These are phyloP conservation scores for Leccinum boreale DNA, from an alignment of 768 basidiomycete genomes.

Conservation along the genomic window DNA sequence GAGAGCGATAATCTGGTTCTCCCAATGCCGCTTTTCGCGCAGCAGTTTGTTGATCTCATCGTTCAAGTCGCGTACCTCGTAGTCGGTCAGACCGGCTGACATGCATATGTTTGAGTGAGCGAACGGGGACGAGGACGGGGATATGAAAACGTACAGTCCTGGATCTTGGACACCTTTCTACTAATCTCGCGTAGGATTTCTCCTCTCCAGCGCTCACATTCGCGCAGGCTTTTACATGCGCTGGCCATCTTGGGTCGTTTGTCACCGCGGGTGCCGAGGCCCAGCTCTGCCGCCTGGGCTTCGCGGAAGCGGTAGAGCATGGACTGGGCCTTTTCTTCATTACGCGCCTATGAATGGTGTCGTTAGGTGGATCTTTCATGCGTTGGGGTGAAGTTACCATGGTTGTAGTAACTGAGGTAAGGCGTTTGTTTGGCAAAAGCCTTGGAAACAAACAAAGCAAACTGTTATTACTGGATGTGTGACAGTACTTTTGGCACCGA, in stretches of 20 bases:
- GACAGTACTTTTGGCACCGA: background rate
- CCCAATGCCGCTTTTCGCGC: conserved; percentile 96
- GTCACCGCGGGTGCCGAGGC: conserved; percentile 80
- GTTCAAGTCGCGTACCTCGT: conserved; percentile 93
- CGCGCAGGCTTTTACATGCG: conserved; percentile 84
- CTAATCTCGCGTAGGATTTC: conserved; percentile 94
- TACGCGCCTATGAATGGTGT: conserved; percentile 67
- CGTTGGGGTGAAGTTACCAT: conserved; percentile 8
- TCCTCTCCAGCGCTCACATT: conserved; percentile 95
- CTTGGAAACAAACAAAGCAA: conserved; percentile 27
- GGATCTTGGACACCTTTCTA: conserved; percentile 96
- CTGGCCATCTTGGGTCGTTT: conserved; percentile 91
- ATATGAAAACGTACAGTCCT: conserved; percentile 65
- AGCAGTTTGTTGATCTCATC: conserved; percentile 96
- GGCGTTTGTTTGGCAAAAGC: conserved; percentile 24
- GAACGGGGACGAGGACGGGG: background rate
- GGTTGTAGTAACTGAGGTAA: background rate
- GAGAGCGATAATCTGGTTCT: conserved; percentile 94
- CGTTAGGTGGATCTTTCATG: background rate
- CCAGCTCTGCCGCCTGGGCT: conserved; percentile 93
- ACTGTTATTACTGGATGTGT: too few species aligned
- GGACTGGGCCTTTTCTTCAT: conserved; percentile 97
- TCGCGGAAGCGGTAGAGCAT: conserved; percentile 96
- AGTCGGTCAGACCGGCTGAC: conserved; percentile 87
- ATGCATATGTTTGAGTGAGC: background rate